These are phyloP conservation scores for Prunus padus DNA, from an alignment of 306 rosid genomes.

Conservation along the genomic window DNA sequence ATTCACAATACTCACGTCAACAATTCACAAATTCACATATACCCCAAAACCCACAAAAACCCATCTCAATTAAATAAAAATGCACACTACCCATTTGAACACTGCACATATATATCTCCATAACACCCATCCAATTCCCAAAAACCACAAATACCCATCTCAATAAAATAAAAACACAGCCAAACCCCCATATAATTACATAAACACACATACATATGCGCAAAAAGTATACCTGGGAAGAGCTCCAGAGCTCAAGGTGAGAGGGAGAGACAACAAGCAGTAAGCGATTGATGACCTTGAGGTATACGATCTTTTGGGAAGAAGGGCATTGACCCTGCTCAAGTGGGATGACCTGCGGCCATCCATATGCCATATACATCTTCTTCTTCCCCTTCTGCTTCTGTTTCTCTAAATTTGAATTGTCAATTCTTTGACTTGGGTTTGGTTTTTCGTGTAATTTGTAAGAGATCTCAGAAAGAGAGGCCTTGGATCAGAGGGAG, in stretches of 20 bases:
- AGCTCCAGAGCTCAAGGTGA: constrained; percentile 90
- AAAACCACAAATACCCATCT: neutral
- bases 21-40: neutral
- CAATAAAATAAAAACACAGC: neutral
- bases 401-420: neutral
- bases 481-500: constrained; percentile 10
- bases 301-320: constrained; percentile 65
- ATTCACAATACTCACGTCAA: constrained; percentile 2
- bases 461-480: constrained; percentile 42
- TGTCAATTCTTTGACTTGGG: constrained; percentile 25
- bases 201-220: neutral
- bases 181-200: neutral
- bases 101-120: constrained; percentile 2
- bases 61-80: constrained; percentile 14
- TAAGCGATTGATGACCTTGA: constrained; percentile 67
- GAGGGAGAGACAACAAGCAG: constrained; percentile 76
- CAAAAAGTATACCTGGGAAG: constrained; percentile 63
- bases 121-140: neutral
- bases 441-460: constrained; percentile 19
- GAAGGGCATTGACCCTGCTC: constrained; percentile 69
- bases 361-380: constrained; percentile 99
- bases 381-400: constrained; percentile 23
- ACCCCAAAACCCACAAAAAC: constrained; percentile 20
- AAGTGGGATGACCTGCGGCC: constrained; percentile 97
- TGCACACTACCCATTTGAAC: neutral